phyloP scores from a whole-genome alignment of 2,329 filamentous ascomycete genomes.

The Botrytis byssoidea region DNA sequence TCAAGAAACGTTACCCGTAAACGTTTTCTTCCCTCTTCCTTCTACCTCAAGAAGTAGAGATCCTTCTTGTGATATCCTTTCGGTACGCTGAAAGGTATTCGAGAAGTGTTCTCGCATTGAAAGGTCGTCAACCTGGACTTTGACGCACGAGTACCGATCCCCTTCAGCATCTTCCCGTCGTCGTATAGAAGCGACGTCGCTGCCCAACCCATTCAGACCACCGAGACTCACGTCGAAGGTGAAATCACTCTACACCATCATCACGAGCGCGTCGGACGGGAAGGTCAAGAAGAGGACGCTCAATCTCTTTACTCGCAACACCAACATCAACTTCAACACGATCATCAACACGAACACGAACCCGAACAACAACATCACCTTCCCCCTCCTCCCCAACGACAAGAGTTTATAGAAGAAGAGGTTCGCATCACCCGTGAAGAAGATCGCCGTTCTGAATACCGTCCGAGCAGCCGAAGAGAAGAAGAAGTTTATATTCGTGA shows the following conservation, averaged over 20 bases:
- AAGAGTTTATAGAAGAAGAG: conserved; percentile 71
- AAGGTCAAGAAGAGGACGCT: conserved; percentile 77
- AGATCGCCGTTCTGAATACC: conserved; percentile 62
- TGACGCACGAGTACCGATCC: conserved; percentile 98
- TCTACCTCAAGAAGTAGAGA: conserved; percentile 61
- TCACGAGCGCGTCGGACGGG: conserved; percentile 88
- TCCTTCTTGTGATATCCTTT: conserved; percentile 69
- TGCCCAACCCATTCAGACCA: conserved; percentile 48
- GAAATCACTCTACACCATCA: conserved; percentile 68
- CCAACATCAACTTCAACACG: neutral
- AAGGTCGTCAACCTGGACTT: conserved; percentile 98
- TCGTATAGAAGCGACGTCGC: conserved; percentile 77
- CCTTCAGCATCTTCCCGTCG: conserved; percentile 99
- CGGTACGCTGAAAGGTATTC: conserved; percentile 60
- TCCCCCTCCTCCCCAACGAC: conserved; percentile 40
- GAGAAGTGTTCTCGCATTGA: conserved; percentile 67
- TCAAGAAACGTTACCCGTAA: conserved; percentile 24
- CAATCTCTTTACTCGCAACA: conserved; percentile 56
- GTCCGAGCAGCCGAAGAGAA: conserved; percentile 58
- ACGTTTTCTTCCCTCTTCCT: conserved; percentile 43
- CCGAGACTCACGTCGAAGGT: conserved; percentile 80
- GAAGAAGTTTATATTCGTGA: conserved; percentile 53
- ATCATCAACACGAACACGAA: neutral
- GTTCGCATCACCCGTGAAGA: conserved; percentile 74
- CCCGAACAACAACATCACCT: neutral